A percentile compares a stretch with the other conserved stretches of the same genome.
Evolutionary conservation across 805 yeast genomes (phyloP).

Genomic region (Candida ascalaphidarum): DNA sequence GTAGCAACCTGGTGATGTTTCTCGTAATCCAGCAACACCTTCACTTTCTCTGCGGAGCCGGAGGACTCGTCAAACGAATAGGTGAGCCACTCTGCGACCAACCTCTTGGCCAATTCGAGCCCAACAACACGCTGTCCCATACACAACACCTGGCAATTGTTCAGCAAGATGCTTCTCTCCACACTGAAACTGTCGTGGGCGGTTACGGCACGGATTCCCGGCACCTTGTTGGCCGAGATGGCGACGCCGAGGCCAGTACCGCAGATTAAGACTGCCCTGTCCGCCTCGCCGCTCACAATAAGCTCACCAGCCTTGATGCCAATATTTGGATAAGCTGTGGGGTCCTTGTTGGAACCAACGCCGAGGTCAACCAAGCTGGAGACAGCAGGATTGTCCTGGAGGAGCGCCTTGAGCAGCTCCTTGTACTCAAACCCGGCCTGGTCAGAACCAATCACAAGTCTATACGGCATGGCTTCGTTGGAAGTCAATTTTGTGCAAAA

Average conservation of each 20-base stretch:
- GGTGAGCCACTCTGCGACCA: slow-evolving; percentile 36
- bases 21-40: slow-evolving; percentile 20
- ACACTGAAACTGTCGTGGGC: slow-evolving; percentile 41
- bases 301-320: slow-evolving; percentile 36
- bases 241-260: slow-evolving; percentile 46
- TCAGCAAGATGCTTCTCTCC: slow-evolving; percentile 35
- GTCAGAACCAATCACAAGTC: slow-evolving; percentile 33
- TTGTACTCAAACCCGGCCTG: slow-evolving; percentile 39
- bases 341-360: slow-evolving; percentile 20
- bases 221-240: slow-evolving; percentile 37
- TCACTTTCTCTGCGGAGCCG: slow-evolving; percentile 35
- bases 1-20: no score
- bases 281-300: slow-evolving; percentile 32
- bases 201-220: slow-evolving; percentile 39
- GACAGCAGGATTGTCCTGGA: slow-evolving; percentile 18
- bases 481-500: no score
- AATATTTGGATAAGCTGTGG: slow-evolving; percentile 33
- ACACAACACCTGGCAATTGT: slow-evolving; percentile 37
- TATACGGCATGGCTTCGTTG: no score
- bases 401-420: slow-evolving; percentile 25
- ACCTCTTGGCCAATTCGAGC: slow-evolving; percentile 32
- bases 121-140: slow-evolving; percentile 43
- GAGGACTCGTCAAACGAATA: slow-evolving; percentile 29
- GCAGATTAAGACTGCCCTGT: slow-evolving; percentile 37
- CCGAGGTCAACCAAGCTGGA: slow-evolving; percentile 31